Conservation (phyloP, 2,329 filamentous ascomycete genomes). For the Macrophomina tecta region DNA sequence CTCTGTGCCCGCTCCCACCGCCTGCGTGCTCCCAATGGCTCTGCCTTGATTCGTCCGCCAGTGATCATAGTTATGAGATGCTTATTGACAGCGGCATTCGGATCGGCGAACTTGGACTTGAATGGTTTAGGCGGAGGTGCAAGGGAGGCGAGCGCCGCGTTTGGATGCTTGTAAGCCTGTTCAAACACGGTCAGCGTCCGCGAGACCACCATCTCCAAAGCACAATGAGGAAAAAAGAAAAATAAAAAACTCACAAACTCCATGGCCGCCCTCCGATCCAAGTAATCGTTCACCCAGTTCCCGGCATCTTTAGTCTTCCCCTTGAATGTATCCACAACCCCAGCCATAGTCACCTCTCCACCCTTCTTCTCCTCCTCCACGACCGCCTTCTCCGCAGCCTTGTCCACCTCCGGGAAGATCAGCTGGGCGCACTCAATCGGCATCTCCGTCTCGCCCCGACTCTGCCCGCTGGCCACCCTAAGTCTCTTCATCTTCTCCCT, state of each 20-base stretch:
- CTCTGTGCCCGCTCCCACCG: not conserved
- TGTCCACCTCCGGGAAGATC: not conserved
- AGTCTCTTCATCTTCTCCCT: not conserved
- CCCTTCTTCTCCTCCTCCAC: not conserved
- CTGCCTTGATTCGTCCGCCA: slow-evolving; percentile 6
- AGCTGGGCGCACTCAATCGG: not conserved
- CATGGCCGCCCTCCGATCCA: not conserved
- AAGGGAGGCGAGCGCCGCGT: not conserved
- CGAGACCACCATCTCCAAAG: too few relatives aligned
- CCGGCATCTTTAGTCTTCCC: not conserved
- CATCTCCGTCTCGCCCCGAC: not conserved
- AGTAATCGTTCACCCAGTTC: not conserved
- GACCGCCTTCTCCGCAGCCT: not conserved
- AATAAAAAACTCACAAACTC: not conserved
- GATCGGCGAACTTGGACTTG: slow-evolving; percentile 14
- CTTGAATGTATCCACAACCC: not conserved
- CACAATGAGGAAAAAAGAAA: too few relatives aligned
- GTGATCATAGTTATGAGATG: slow-evolving; percentile 26
- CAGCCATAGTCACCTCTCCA: not conserved
- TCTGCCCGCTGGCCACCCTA: not conserved
- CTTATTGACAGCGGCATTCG: slow-evolving; percentile 24
- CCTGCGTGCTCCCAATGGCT: not conserved
- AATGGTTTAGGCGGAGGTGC: not conserved
- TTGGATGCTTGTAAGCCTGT: not conserved
- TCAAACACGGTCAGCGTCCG: too few relatives aligned